A percentile compares a stretch with the other conserved stretches of the same genome.
Conservation (phyloP, 495 filamentous ascomycete species). For the Penicillium paxilli region DNA sequence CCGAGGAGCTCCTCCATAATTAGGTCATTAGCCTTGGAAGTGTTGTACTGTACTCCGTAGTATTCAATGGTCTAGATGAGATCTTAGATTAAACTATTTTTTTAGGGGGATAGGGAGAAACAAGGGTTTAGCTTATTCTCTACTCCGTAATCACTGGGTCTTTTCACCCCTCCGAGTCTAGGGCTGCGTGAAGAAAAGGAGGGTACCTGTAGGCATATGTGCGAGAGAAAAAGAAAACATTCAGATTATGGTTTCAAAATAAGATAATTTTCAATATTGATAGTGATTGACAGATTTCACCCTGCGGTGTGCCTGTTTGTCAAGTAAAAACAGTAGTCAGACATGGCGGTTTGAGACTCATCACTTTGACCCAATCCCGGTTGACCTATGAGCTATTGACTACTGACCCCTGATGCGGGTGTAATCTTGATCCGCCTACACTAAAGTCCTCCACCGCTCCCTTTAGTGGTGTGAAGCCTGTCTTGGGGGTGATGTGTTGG, state of each 20-base stretch:
- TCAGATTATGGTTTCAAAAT: too few relatives aligned
- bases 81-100: neutral
- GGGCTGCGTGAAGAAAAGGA: too few relatives aligned
- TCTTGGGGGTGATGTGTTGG: neutral
- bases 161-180: too few relatives aligned
- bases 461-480: neutral
- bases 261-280: neutral
- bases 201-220: too few relatives aligned
- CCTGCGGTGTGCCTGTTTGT: neutral
- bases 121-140: too few relatives aligned
- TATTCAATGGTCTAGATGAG: neutral
- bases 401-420: neutral
- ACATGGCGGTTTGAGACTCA: constrained; percentile 11
- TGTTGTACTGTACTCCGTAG: neutral
- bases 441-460: neutral
- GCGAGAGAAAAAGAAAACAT: too few relatives aligned
- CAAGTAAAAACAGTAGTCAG: neutral
- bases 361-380: constrained; percentile 4
- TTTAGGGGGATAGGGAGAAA: neutral
- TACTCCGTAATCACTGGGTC: too few relatives aligned
- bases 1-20: neutral
- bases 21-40: too few relatives aligned
- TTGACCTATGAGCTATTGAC: neutral
- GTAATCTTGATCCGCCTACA: neutral
- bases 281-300: neutral